Evolutionary conservation across 164 flowering plant genomes (phyloP), one percentile per base, ranked within the genome.

Genomic region (Nymphaea colorata): DNA sequence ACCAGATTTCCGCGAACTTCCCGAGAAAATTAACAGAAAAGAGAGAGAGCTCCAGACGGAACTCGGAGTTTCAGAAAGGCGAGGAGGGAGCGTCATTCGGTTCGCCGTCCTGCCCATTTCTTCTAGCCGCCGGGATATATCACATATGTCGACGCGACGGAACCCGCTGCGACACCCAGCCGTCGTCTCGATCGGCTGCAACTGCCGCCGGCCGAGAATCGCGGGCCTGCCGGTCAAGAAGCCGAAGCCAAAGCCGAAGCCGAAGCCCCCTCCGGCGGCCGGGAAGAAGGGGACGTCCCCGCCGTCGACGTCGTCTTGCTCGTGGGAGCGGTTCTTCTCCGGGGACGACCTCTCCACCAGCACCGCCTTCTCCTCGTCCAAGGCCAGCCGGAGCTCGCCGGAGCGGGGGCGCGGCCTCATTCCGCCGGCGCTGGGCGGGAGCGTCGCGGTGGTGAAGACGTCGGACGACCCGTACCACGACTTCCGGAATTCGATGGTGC

Each of bases 401-500:
- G 4, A 17, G 25, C 53, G 12, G 57, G 60, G 63, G 36, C 16
- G 69, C 36, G 17, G 36, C 62, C 16, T 47, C 45, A 6, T 18
- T 6, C 73, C 51, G 76, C 57, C 8, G 8, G 57, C 57, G 51
- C 68, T 86, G 62, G 68, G 74, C 60, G 80, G 74, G 18, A 85
- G 88, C 76, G 73, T 87, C 6, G 90, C 91, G 2, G 84, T 85
- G 47, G 88, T 74, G 72, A 87, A 85, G 75, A 86, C 82, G 4
- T 84, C 95, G 42, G 68, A 75, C 57, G 87, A 89, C 77, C 95
- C 91, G 0, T 89, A 83, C 45, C 67, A 74, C 3, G 95, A 89
- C 74, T 89, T 87, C 74, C 79, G 83, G 59, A 78, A 71, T 42
- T 87, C 92, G 3, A 89, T 89, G 91, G 74, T 85, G 43, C 90